phyloP scores from a whole-genome alignment of 257 asterid genomes.

The Ehretia macrophylla region DNA sequence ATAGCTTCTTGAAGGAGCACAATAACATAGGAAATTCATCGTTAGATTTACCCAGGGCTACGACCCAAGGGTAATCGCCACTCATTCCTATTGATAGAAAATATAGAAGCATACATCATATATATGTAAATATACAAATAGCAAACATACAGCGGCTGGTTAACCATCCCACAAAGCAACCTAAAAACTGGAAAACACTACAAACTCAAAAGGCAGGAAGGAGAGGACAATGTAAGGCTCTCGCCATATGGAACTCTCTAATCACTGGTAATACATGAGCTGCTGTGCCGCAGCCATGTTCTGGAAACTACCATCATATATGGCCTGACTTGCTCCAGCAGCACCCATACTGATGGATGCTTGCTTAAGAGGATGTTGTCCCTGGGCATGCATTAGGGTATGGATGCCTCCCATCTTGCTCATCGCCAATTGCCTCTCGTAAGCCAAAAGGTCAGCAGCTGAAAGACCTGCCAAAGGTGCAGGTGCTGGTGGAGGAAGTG shows the following conservation, averaged over 20 bases:
- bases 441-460: conserved; percentile 59
- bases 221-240: neutral
- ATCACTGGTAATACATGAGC: conserved; percentile 83
- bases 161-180: neutral
- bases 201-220: neutral
- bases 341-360: conserved; percentile 41
- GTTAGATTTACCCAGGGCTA: neutral
- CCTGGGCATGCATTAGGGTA: conserved; percentile 45
- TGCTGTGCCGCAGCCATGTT: conserved; percentile 84
- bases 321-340: conserved; percentile 72
- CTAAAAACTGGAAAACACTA: neutral
- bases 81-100: neutral
- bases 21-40: no score
- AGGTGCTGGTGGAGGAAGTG: conserved; percentile 83
- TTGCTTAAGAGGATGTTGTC: conserved; percentile 30
- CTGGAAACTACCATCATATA: conserved; percentile 86
- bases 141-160: neutral
- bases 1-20: no score
- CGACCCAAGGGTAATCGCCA: neutral
- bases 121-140: no score
- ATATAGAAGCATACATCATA: neutral
- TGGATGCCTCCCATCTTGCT: conserved; percentile 69
- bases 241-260: neutral
- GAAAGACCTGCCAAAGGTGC: conserved; percentile 49
- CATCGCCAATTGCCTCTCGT: conserved; percentile 76